These are phyloP conservation scores for Tylopilus plumbeoviolaceoides DNA, from an alignment of 768 basidiomycete species.

Conservation along the genomic window DNA sequence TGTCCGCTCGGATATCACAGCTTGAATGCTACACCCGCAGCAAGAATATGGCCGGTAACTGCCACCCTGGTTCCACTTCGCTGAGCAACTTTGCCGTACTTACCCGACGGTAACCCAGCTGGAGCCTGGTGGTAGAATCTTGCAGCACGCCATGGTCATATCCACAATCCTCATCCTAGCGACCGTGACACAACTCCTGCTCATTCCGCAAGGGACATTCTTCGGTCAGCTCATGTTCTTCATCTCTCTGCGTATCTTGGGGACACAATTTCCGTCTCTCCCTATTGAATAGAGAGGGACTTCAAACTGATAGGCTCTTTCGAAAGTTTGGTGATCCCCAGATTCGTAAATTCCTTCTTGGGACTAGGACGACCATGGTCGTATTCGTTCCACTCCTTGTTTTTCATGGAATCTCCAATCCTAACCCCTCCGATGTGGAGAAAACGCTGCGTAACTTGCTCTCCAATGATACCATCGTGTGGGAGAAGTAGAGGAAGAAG, in stretches of 20 bases:
- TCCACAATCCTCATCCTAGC: slow-evolving; percentile 24
- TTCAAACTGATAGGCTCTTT: slow-evolving; percentile 21
- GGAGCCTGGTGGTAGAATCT: background rate
- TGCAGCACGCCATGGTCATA: slow-evolving; percentile 14
- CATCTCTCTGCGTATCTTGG: slow-evolving; percentile 31
- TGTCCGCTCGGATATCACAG: no score
- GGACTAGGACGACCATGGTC: slow-evolving; percentile 14
- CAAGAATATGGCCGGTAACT: no score
- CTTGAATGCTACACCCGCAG: no score
- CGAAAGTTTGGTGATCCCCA: slow-evolving; percentile 7
- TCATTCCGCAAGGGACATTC: slow-evolving; percentile 29
- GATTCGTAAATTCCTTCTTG: slow-evolving; percentile 7
- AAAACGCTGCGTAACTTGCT: slow-evolving; percentile 9
- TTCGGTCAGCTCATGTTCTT: slow-evolving; percentile 36
- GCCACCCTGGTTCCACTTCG: no score
- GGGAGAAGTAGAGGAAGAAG: slow-evolving; percentile 20
- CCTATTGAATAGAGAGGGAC: slow-evolving; percentile 27
- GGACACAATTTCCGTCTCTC: slow-evolving; percentile 29
- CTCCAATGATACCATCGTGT: slow-evolving; percentile 21
- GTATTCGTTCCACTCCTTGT: slow-evolving; percentile 13
- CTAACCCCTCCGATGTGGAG: background rate
- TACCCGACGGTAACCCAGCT: background rate
- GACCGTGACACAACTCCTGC: slow-evolving; percentile 28
- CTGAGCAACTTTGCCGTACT: no score
- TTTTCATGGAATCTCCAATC: slow-evolving; percentile 1